A percentile compares a stretch with the other conserved stretches of the same genome.
These are phyloP conservation scores for Boletellus emodensis DNA, from an alignment of 768 basidiomycete genomes.

Conservation along the genomic window DNA sequence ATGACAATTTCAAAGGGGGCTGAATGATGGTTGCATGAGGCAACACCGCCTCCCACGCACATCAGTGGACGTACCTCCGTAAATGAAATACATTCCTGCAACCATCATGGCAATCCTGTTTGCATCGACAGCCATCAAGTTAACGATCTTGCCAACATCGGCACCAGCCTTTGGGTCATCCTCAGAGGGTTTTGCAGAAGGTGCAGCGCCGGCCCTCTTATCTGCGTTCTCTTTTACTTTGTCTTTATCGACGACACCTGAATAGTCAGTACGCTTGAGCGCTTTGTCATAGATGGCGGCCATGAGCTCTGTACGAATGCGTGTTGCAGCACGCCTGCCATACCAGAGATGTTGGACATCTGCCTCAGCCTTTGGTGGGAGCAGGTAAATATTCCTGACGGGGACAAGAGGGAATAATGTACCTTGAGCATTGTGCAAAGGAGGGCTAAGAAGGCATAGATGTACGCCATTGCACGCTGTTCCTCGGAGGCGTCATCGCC, in stretches of 20 bases:
- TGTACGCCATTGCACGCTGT: slow-evolving; percentile 59
- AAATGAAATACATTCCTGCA: slow-evolving; percentile 61
- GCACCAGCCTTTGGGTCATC: slow-evolving; percentile 70
- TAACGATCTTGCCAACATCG: slow-evolving; percentile 86
- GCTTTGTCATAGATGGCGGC: slow-evolving; percentile 87
- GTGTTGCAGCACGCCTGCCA: slow-evolving; percentile 68
- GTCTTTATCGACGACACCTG: slow-evolving; percentile 63
- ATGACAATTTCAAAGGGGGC: slow-evolving; percentile 78
- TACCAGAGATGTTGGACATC: slow-evolving; percentile 79
- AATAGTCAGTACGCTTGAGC: slow-evolving; percentile 77
- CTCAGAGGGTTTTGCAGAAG: slow-evolving; percentile 26
- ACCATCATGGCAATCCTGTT: slow-evolving; percentile 54
- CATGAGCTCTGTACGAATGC: slow-evolving; percentile 78
- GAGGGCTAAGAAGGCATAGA: slow-evolving; percentile 78
- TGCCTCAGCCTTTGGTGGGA: slow-evolving; percentile 44
- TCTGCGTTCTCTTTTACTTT: slow-evolving; percentile 26
- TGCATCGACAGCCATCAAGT: slow-evolving; percentile 81
- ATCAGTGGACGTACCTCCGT: slow-evolving; percentile 45
- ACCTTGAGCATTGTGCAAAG: slow-evolving; percentile 41
- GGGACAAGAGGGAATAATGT: background rate
- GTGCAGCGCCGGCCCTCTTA: slow-evolving; percentile 15
- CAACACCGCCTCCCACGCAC: background rate
- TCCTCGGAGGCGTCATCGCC: slow-evolving; percentile 41
- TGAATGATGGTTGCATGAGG: slow-evolving; percentile 13
- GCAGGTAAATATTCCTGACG: background rate